Evolutionary conservation across 805 yeast genomes (phyloP).

Genomic region (Zygosaccharomyces bisporus): DNA sequence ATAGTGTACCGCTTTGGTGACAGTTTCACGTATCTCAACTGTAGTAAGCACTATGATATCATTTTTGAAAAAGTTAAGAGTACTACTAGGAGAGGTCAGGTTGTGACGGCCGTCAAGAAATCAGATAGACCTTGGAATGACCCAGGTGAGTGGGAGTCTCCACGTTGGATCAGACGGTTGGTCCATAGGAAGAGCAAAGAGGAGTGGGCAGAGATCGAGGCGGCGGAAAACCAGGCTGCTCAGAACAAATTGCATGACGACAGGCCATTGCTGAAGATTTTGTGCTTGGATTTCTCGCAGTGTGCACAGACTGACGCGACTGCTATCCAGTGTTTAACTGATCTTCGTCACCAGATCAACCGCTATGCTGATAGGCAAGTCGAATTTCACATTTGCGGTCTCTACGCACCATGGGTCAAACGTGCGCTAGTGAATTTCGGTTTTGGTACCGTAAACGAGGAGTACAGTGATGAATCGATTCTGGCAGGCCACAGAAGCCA

Average conservation of each 20-base stretch:
- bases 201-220: slow-evolving; percentile 22
- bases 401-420: slow-evolving; percentile 81
- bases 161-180: slow-evolving; percentile 23
- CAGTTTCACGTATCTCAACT: slow-evolving; percentile 76
- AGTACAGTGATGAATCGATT: slow-evolving; percentile 33
- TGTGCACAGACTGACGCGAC: slow-evolving; percentile 77
- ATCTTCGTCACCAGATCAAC: slow-evolving; percentile 66
- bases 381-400: slow-evolving; percentile 86
- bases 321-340: slow-evolving; percentile 72
- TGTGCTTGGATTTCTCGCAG: slow-evolving; percentile 78
- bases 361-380: slow-evolving; percentile 76
- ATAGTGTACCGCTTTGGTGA: slow-evolving; percentile 81
- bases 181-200: slow-evolving; percentile 20
- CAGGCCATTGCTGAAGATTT: slow-evolving; percentile 64
- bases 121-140: slow-evolving; percentile 85
- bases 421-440: slow-evolving; percentile 72
- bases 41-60: slow-evolving; percentile 65
- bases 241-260: slow-evolving; percentile 35
- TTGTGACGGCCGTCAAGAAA: slow-evolving; percentile 34
- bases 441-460: slow-evolving; percentile 59
- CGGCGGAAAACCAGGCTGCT: slow-evolving; percentile 5
- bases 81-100: slow-evolving; percentile 57
- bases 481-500: slow-evolving; percentile 34
- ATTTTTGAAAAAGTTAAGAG: slow-evolving; percentile 64
- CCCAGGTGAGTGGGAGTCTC: slow-evolving; percentile 57